These are phyloP conservation scores for Sarocladium strictum DNA, from an alignment of 2,329 filamentous ascomycete genomes.

Conservation along the genomic window DNA sequence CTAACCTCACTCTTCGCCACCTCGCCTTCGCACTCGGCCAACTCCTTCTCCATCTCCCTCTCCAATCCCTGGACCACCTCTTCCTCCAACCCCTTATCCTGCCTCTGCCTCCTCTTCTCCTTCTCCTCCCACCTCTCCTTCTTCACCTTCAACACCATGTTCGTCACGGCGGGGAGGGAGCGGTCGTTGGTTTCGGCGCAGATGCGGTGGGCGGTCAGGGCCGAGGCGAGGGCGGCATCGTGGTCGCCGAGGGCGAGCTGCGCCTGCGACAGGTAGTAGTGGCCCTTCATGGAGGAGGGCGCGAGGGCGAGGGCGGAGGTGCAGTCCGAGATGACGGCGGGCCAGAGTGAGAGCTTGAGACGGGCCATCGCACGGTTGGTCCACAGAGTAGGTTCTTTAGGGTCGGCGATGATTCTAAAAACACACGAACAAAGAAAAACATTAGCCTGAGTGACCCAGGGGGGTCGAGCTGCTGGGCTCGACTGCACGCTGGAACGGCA, in stretches of 20 bases:
- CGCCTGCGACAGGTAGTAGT: constrained; percentile 78
- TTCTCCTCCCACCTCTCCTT: constrained; percentile 77
- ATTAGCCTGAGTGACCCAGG: constrained; percentile 13
- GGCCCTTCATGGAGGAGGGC: constrained; percentile 67
- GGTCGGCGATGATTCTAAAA: constrained; percentile 67
- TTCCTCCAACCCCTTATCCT: constrained; percentile 51
- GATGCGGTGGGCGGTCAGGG: constrained; percentile 65
- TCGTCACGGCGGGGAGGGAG: constrained; percentile 65
- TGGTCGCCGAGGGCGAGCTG: constrained; percentile 61
- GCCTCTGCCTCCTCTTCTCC: constrained; percentile 56
- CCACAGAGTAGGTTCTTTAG: constrained; percentile 72
- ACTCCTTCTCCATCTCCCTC: constrained; percentile 37
- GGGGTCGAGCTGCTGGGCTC: neutral
- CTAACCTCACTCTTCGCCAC: constrained; percentile 42
- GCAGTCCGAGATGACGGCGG: constrained; percentile 73
- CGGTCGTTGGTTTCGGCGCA: constrained; percentile 54
- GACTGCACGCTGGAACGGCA: neutral
- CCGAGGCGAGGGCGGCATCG: constrained; percentile 66
- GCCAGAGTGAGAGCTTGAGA: constrained; percentile 67
- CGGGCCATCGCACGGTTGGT: constrained; percentile 85
- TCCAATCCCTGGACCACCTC: constrained; percentile 51
- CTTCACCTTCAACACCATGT: constrained; percentile 72
- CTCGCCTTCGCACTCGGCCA: constrained; percentile 37
- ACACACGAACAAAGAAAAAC: neutral
- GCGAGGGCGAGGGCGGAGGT: constrained; percentile 65